These are phyloP conservation scores for Mycena venus DNA, from an alignment of 768 basidiomycete species.

Conservation along the genomic window DNA sequence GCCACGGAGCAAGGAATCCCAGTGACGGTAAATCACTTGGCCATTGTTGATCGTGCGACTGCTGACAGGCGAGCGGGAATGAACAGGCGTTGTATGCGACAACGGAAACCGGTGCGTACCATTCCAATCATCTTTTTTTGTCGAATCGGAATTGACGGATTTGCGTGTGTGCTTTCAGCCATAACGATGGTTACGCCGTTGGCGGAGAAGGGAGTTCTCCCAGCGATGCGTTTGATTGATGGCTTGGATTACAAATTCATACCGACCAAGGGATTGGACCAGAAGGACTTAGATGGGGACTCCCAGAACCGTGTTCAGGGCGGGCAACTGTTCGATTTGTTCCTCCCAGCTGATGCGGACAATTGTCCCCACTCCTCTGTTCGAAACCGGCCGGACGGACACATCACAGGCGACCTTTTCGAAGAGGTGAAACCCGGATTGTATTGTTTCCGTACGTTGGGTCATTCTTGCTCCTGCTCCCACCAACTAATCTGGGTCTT, in stretches of 20 bases:
- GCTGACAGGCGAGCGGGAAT: background rate
- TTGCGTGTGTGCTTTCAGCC: no score
- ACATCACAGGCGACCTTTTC: conserved; percentile 42
- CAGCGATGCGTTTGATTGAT: conserved; percentile 22
- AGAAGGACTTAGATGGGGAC: conserved; percentile 24
- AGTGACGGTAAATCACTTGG: background rate
- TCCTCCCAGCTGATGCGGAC: conserved; percentile 23
- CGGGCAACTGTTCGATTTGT: conserved; percentile 22
- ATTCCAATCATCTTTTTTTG: background rate
- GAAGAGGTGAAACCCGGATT: conserved; percentile 40
- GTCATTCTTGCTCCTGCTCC: background rate
- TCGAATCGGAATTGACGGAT: background rate
- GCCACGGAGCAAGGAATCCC: conserved; percentile 10
- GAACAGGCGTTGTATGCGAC: conserved; percentile 23
- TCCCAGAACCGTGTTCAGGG: background rate
- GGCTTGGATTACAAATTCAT: conserved; percentile 23
- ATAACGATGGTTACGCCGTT: background rate
- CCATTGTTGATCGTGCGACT: background rate
- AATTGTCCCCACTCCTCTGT: conserved; percentile 31
- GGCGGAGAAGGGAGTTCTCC: background rate
- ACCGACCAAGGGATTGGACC: background rate
- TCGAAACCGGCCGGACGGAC: conserved; percentile 37
- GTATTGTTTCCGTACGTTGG: conserved; percentile 38
- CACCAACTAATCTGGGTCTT: background rate
- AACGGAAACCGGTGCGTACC: conserved; percentile 18